These are phyloP conservation scores for Fusarium zealandicum DNA, from an alignment of 2,329 filamentous ascomycete genomes.

Conservation along the genomic window DNA sequence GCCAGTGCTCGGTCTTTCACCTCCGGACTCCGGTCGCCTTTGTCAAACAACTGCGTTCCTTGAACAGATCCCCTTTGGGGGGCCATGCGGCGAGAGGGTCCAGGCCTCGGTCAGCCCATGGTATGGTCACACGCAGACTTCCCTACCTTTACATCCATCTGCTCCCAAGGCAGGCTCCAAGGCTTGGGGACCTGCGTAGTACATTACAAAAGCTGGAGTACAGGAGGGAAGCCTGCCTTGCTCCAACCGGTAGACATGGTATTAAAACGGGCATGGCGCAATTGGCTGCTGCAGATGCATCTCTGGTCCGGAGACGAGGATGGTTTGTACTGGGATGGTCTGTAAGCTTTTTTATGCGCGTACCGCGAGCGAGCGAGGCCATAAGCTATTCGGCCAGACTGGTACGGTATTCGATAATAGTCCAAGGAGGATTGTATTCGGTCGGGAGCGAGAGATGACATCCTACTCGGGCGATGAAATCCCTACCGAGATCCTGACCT, in stretches of 20 bases:
- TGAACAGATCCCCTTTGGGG: conserved; percentile 28
- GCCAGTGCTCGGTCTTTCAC: conserved; percentile 31
- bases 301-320: too few species aligned
- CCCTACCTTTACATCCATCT: conserved; percentile 10
- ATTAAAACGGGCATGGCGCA: conserved; percentile 1
- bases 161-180: background rate
- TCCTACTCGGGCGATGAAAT: conserved; percentile 4
- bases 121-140: conserved; percentile 26
- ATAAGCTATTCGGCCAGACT: background rate
- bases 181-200: conserved; percentile 1
- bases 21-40: conserved; percentile 15
- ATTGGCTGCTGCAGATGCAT: background rate
- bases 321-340: too few species aligned
- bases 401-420: conserved; percentile 3
- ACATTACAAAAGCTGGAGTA: conserved; percentile 13
- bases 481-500: conserved; percentile 6
- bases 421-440: background rate
- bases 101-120: conserved; percentile 31
- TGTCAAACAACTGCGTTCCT: conserved; percentile 13
- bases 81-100: conserved; percentile 36
- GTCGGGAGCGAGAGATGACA: conserved; percentile 3
- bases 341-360: too few species aligned
- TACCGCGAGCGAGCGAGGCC: too few species aligned
- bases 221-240: background rate
- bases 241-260: background rate